Evolutionary conservation across 768 basidiomycete genomes (phyloP), one percentile per base, ranked within the genome.

Genomic region (Coprinopsis sp.): DNA sequence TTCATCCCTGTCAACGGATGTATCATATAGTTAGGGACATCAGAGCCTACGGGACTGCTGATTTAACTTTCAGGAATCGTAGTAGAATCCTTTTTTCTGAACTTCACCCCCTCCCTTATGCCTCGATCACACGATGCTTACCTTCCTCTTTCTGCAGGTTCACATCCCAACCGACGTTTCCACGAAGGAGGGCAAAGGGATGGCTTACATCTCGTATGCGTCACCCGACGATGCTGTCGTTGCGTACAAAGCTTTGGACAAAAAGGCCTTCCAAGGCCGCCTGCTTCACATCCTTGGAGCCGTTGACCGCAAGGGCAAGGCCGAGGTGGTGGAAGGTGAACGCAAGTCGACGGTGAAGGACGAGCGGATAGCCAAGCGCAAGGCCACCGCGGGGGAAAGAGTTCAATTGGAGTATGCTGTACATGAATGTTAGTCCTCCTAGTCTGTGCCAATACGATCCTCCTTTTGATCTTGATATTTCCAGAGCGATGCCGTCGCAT

Each of bases 401-500:
- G 47, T 92, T 93, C 59, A 91, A 91, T 63, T 95, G 91, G 92
- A 82, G 84, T 43, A 87, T 92, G 76, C 62, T 98, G 47, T 97
- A 93, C 60, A 93, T 97, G 91, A 98, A 97, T 73, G 95, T 96
- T 71, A 66, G 91, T 84, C 44, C 34, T 19, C 37, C 44, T 46
- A 37, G 40, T 46, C 28, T 40, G 40, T 29, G 30, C 18, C n/a
- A 46, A 45, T 47, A 23, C n/a, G n/a, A n/a, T n/a, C 23, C 10
- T 24, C 18, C 38, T 39, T 13, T 8, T 18, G 12, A 6, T 36
- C 6, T 7, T 36, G 34, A 18, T 36, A 18, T 30, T 49, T 34
- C n/a, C 51, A 96, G 94, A 87, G 85, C 56, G 94, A 99, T 58
- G 94, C 96, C 4, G 94, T 98, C 0, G 82, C 84, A 1, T 84